phyloP scores from a whole-genome alignment of 306 rosid species.

The Senna tora region DNA sequence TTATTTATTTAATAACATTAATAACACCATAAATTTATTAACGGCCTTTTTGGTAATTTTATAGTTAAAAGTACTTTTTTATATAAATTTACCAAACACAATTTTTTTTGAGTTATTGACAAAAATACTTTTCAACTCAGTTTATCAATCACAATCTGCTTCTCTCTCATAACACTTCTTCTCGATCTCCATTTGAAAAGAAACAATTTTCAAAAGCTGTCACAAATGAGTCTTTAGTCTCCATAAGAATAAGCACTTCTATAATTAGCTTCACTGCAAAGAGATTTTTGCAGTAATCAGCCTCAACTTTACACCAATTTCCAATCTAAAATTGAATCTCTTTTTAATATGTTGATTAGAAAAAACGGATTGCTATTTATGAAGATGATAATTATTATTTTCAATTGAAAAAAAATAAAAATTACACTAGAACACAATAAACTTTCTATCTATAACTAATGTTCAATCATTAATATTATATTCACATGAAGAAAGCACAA shows the following conservation, averaged over 20 bases:
- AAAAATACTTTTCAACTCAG: too few relatives aligned
- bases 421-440: background rate
- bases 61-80: too few relatives aligned
- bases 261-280: slow-evolving; percentile 1
- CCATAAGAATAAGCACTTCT: slow-evolving; percentile 18
- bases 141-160: too few relatives aligned
- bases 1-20: too few relatives aligned
- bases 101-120: too few relatives aligned
- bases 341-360: background rate
- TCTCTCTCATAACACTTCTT: too few relatives aligned
- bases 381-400: background rate
- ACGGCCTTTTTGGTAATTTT: too few relatives aligned
- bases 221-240: too few relatives aligned
- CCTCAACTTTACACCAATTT: slow-evolving; percentile 16
- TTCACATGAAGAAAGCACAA: background rate
- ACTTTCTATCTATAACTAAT: background rate
- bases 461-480: background rate
- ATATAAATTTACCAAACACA: too few relatives aligned
- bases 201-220: too few relatives aligned
- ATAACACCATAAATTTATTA: too few relatives aligned
- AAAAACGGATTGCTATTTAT: background rate
- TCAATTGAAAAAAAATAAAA: background rate
- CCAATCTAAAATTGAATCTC: slow-evolving; percentile 8
- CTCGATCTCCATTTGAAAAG: too few relatives aligned
- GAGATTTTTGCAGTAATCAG: background rate